Evolutionary conservation across 768 basidiomycete species (phyloP), one percentile per base, ranked within the genome.

Genomic region (Rhizopogon rudus): DNA sequence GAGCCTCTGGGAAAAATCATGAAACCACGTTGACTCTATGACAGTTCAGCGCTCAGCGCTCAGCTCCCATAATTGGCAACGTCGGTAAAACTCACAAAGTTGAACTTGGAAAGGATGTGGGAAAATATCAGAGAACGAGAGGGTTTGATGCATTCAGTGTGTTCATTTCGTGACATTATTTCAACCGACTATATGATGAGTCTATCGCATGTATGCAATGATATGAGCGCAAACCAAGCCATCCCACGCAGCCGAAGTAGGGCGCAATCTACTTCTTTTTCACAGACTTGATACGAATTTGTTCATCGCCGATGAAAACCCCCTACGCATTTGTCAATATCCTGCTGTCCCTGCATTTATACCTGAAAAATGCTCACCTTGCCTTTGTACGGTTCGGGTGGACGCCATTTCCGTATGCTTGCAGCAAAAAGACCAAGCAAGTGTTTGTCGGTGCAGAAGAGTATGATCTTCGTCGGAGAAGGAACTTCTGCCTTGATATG

Each of bases 341-440:
- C 48, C 6, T 35, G 10, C 20, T 22, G 14, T 35, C 1, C 5
- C 20, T 25, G 14, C 10, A 35, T 5, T 25, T 16, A 25, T 37
- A 16, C 8, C 39, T 37, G 22, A 2, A 44, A 42, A 28, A 33
- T 37, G 48, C 88, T 51, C 65, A 96, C 94, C 81, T 98, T 98
- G 67, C 94, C 96, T 73, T 98, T 93, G 74, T 98, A 99, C 14
- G 94, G 95, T 67, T 99, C 96, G 20, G 96, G 96, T 62, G 87
- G 87, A 63, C 96, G 81, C 74, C 86, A 87, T 56, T 79, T 80
- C 58, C 94, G 78, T 25, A 98, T 86, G 60, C 84, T 82, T 5
- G 95, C 93, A 0, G 93, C 90, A 67, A 96, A 96, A 60, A 91
- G 76, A 1, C 93, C 93, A 55, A 99, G 69, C 46, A 78, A 73